phyloP scores from a whole-genome alignment of 805 yeast species.

The Wickerhamomyces sydowiorum region DNA sequence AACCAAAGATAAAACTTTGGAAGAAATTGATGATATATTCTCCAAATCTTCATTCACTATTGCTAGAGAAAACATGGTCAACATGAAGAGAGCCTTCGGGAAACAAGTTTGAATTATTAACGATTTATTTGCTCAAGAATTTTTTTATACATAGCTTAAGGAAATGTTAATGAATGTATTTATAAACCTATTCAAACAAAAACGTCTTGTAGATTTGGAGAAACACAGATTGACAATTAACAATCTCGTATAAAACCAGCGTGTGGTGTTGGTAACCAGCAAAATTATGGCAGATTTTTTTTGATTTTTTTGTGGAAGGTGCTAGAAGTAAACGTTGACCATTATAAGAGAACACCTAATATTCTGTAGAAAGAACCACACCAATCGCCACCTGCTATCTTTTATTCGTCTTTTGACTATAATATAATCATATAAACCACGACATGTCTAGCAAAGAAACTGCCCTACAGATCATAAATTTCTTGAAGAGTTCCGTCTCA shows the following conservation, averaged over 20 bases:
- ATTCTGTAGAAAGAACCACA: too few relatives aligned
- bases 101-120: neutral
- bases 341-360: neutral
- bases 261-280: too few relatives aligned
- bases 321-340: slow-evolving; percentile 25
- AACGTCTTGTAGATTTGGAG: too few relatives aligned
- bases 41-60: slow-evolving; percentile 36
- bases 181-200: too few relatives aligned
- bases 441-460: slow-evolving; percentile 46
- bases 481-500: slow-evolving; percentile 52
- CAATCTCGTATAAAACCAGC: too few relatives aligned
- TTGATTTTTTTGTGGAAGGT: slow-evolving; percentile 31
- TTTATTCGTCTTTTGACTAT: too few relatives aligned
- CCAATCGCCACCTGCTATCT: too few relatives aligned
- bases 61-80: slow-evolving; percentile 24
- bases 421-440: neutral
- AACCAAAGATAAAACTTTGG: slow-evolving; percentile 66
- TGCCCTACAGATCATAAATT: slow-evolving; percentile 71
- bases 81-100: slow-evolving; percentile 11
- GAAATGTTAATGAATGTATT: too few relatives aligned
- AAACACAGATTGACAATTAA: too few relatives aligned
- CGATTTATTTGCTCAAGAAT: neutral
- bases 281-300: slow-evolving; percentile 1
- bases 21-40: slow-evolving; percentile 64
- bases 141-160: too few relatives aligned